A percentile compares a stretch with the other conserved stretches of the same genome.
Conservation (phyloP, 2,329 filamentous ascomycete genomes). For the Cladosporium velox region DNA sequence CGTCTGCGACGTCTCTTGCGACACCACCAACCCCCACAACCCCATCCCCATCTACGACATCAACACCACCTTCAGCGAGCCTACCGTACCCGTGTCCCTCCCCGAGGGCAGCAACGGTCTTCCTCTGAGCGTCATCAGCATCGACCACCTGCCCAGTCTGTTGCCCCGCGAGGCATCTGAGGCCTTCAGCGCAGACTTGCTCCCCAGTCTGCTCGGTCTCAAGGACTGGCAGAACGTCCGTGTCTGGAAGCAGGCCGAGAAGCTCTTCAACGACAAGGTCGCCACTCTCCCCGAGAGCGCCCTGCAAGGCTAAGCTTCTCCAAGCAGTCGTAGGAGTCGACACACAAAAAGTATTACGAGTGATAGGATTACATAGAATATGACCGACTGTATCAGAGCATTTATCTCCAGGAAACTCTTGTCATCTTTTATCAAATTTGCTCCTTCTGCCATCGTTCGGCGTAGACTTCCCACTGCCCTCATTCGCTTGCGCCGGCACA, state of each 20-base stretch:
- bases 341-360: conserved; percentile 6
- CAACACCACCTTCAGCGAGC: conserved; percentile 83
- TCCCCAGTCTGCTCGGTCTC: conserved; percentile 75
- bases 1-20: conserved; percentile 75
- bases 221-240: conserved; percentile 71
- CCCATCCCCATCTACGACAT: conserved; percentile 78
- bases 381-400: conserved; percentile 10
- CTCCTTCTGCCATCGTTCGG: background rate
- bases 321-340: conserved; percentile 4
- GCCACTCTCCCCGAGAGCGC: conserved; percentile 61
- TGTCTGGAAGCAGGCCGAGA: conserved; percentile 85
- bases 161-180: conserved; percentile 85
- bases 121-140: conserved; percentile 77
- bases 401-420: background rate
- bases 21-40: conserved; percentile 73
- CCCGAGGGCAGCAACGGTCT: conserved; percentile 52
- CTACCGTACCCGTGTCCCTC: conserved; percentile 75
- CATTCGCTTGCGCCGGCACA: conserved; percentile 27
- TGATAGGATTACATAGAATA: conserved; percentile 14
- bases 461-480: background rate
- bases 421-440: conserved; percentile 6
- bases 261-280: conserved; percentile 82
- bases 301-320: conserved; percentile 9
- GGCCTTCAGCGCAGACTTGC: conserved; percentile 75
- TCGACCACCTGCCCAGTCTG: conserved; percentile 81